Evolutionary conservation across 2,329 filamentous ascomycete species (phyloP), one percentile per base, ranked within the genome.

Genomic region (Aspergillus flavus): DNA sequence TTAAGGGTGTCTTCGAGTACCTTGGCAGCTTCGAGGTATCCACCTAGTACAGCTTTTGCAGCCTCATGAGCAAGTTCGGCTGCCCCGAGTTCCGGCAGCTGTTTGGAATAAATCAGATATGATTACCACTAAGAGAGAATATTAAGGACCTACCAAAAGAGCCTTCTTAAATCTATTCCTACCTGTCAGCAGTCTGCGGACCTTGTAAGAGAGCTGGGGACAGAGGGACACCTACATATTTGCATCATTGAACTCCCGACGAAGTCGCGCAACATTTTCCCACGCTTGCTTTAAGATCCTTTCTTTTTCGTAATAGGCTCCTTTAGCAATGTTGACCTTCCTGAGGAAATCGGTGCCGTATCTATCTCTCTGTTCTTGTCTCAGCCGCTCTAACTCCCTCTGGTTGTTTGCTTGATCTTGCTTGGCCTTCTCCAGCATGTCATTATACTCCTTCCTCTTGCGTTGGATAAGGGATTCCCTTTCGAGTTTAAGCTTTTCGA

Each of bases 181-280:
- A 41, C 7, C 0, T 41, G 39, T 41, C 39, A 41, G 39, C 19
- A 4, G 10, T n/a, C 16, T 41, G 39, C 39, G 39, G 9, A 9
- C 16, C 3, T 41, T 41, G 39, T n/a, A 41, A n/a, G 39, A n/a
- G 16, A 41, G 16, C 6, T 41, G 16, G 39, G 39, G 39, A 9
- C 16, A 41, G 39, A 10, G 16, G 39, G 39, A 3, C 39, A 41
- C 39, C 16, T 41, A 41, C 39, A n/a, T 1, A 3, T 9, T n/a
- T 41, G 16, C 16, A 0, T 10, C 0, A 0, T 41, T 3, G 3
- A 19, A 3, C 39, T 10, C 2, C 39, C 3, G 1, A 9, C 6
- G 39, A n/a, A 19, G 19, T 16, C 16, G 6, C 39, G 6, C 6
- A 41, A 41, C 39, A 41, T 7, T 4, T 0, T 41, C 7, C 39